Base-by-base conservation (phyloP, 129 eudicot species). In the Heracleum sosnowskyi region DNA sequence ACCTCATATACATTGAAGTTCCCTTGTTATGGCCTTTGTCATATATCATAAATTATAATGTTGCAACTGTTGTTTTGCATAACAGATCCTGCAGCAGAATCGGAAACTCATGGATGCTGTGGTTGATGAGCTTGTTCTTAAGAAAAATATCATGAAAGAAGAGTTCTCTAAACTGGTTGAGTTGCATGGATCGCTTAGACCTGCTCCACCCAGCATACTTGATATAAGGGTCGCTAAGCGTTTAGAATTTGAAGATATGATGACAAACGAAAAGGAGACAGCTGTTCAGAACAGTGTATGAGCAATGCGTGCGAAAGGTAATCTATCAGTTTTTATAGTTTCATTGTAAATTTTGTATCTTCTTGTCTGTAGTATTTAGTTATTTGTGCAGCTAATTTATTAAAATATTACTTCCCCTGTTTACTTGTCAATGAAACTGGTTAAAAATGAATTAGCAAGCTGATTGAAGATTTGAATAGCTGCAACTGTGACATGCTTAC, bases 91-190 rank as follows among this genome's bases (percentile, higher is more conserved):
- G 78, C 85, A 85, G 86, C 79, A 80, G 84, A 93, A 93, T 83
- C 84, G 83, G 79, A 83, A 84, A 76, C 93, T 91, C 20, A 79
- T 94, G 96, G 89, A 91, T 83, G 92, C 86, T 45, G 82, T 91
- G 64, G 97, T 88, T 57, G 88, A 88, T 80, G 78, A 81, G 75
- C 97, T 94, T 17, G 93, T 83, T 51, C 86, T 81, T 86, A 87
- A 90, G 84, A 91, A 83, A 86, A 89, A 88, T 77, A 42, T 94
- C 82, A 86, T 86, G 33, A 94, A 91, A 63, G 84, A 91, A 84
- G 97, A 91, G 77, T 89, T 94, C 74, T 66, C 83, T 45, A 64
- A 83, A 33, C 75, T 94, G 68, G 96, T 91, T 42, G 85, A 87
- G 77, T 78, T 88, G 83, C 91, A 94, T 83, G 98, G 96, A 31